A percentile compares a stretch with the other conserved stretches of the same genome.
Conservation (phyloP, 2,329 filamentous ascomycete species). For the Phaeosphaeriaceae sp. region DNA sequence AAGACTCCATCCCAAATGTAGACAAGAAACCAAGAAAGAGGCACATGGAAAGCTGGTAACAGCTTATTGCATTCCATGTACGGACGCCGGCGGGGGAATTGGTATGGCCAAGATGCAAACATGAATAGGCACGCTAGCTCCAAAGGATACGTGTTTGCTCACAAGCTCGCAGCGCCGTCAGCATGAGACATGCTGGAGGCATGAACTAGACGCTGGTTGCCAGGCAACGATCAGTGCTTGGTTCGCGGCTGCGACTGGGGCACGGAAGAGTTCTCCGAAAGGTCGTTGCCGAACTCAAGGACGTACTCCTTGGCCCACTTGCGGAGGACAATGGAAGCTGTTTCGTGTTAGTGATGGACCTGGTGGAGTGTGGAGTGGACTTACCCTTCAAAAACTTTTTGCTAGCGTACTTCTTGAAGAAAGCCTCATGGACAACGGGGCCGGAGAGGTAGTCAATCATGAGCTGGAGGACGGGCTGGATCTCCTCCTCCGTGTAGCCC, state of each 20-base stretch:
- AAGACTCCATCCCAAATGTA: slow-evolving; percentile 35
- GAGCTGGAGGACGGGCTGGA: slow-evolving; percentile 87
- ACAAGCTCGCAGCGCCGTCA: not conserved
- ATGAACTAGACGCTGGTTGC: not conserved
- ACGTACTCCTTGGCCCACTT: slow-evolving; percentile 87
- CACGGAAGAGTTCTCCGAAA: slow-evolving; percentile 37
- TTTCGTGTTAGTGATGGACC: slow-evolving; percentile 17
- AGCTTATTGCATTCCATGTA: slow-evolving; percentile 44
- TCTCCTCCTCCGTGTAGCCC: slow-evolving; percentile 91
- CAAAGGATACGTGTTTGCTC: slow-evolving; percentile 16
- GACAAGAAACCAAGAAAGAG: slow-evolving; percentile 30
- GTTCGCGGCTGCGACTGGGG: slow-evolving; percentile 20
- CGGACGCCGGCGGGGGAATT: slow-evolving; percentile 45
- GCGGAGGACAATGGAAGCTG: slow-evolving; percentile 89
- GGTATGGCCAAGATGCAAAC: slow-evolving; percentile 46
- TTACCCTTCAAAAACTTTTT: slow-evolving; percentile 99
- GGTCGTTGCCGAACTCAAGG: slow-evolving; percentile 38
- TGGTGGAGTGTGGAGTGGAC: slow-evolving; percentile 23
- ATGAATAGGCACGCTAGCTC: slow-evolving; percentile 36
- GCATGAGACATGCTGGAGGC: not conserved
- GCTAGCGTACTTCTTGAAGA: slow-evolving; percentile 99
- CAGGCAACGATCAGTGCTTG: slow-evolving; percentile 12
- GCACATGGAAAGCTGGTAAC: slow-evolving; percentile 24
- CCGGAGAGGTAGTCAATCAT: slow-evolving; percentile 97
- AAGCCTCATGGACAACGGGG: slow-evolving; percentile 91